Conservation (phyloP, 225 moss, liverwort and hornwort genomes). For the Polytrichum formosum region DNA sequence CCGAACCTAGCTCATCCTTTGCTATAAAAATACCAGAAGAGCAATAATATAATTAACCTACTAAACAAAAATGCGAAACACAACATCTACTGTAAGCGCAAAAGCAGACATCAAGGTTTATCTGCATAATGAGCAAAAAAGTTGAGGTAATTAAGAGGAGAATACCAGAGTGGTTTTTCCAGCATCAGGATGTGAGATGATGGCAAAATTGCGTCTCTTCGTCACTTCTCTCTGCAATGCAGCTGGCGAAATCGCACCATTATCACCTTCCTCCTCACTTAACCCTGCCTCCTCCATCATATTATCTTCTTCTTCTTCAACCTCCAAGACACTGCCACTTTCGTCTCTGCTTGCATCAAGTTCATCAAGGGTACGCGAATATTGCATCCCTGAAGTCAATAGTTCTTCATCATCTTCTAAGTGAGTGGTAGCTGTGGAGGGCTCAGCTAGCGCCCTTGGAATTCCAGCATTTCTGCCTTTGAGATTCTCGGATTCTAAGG, state of each 20-base stretch:
- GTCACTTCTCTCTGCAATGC: constrained; percentile 69
- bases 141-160: no score
- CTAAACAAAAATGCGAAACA: no score
- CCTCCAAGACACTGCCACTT: not conserved
- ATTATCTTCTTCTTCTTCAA: not conserved
- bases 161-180: constrained; percentile 92
- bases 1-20: no score
- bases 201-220: constrained; percentile 82
- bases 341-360: constrained; percentile 3
- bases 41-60: no score
- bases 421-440: constrained; percentile 12
- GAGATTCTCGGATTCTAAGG: constrained; percentile 8
- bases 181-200: constrained; percentile 95
- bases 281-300: constrained; percentile 18
- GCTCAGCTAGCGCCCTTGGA: constrained; percentile 38
- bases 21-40: no score
- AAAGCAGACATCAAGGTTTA: no score
- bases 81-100: no score
- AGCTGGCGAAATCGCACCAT: constrained; percentile 50
- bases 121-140: no score
- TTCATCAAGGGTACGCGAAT: constrained; percentile 2
- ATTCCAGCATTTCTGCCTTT: constrained; percentile 30
- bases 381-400: no score
- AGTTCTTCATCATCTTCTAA: constrained; percentile 12
- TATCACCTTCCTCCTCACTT: constrained; percentile 33